These are phyloP conservation scores for Botrytis pseudocinerea DNA, from an alignment of 2,329 filamentous ascomycete genomes.

Conservation along the genomic window DNA sequence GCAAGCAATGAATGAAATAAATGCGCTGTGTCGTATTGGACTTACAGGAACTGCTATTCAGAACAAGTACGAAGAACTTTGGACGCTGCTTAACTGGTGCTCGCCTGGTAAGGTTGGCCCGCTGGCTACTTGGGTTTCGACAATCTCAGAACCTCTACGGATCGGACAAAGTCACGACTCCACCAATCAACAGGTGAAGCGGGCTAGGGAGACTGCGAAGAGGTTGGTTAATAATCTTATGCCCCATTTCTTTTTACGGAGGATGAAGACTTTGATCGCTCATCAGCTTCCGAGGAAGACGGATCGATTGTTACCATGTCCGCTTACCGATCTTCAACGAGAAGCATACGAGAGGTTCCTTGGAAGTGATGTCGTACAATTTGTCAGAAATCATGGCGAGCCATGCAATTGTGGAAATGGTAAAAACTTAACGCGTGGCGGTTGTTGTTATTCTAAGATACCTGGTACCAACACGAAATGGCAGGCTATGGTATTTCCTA, in stretches of 20 bases:
- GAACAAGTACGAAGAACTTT: constrained; percentile 96
- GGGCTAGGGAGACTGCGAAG: constrained; percentile 77
- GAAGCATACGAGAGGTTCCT: constrained; percentile 82
- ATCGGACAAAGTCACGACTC: constrained; percentile 86
- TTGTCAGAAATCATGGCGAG: constrained; percentile 68
- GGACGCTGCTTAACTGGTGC: constrained; percentile 95
- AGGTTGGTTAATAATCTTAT: constrained; percentile 85
- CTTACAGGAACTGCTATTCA: constrained; percentile 95
- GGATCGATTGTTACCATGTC: constrained; percentile 93
- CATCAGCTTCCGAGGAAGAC: constrained; percentile 93
- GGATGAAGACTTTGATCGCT: constrained; percentile 91
- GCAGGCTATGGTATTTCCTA: constrained; percentile 75
- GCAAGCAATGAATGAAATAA: constrained; percentile 84
- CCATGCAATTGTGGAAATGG: constrained; percentile 68
- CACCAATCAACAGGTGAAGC: constrained; percentile 76
- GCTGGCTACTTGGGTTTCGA: constrained; percentile 72
- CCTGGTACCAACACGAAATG: constrained; percentile 50
- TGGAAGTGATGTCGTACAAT: constrained; percentile 67
- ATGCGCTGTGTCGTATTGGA: constrained; percentile 88
- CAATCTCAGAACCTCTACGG: constrained; percentile 77
- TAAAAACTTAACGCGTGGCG: constrained; percentile 64
- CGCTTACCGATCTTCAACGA: constrained; percentile 77
- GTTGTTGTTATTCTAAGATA: constrained; percentile 70
- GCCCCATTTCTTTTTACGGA: constrained; percentile 84
- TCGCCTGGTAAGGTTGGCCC: constrained; percentile 75